Evolutionary conservation across 805 yeast species (phyloP).

Genomic region (Ogataea nonfermentans): DNA sequence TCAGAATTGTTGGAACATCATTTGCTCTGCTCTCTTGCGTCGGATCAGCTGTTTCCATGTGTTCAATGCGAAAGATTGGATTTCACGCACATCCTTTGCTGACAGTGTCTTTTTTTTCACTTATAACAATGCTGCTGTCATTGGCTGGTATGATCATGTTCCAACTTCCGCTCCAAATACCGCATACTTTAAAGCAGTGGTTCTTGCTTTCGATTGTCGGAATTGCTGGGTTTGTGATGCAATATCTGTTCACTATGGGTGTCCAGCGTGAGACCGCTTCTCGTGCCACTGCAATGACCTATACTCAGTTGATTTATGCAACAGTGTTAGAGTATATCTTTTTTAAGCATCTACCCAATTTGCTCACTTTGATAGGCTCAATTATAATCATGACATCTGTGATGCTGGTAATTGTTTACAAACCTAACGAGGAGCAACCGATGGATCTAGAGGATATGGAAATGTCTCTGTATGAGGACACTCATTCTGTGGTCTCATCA

Average conservation of each 20-base stretch:
- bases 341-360: conserved; percentile 72
- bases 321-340: conserved; percentile 68
- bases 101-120: conserved; percentile 74
- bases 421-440: conserved; percentile 31
- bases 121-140: conserved; percentile 56
- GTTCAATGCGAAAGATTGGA: conserved; percentile 73
- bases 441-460: conserved; percentile 4
- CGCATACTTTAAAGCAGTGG: conserved; percentile 68
- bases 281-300: conserved; percentile 69
- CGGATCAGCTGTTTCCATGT: conserved; percentile 69
- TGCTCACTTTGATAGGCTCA: conserved; percentile 69
- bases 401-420: conserved; percentile 51
- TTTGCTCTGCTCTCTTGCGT: conserved; percentile 66
- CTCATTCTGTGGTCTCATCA: neutral
- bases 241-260: conserved; percentile 75
- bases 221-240: conserved; percentile 78
- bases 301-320: conserved; percentile 77
- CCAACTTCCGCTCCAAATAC: conserved; percentile 55
- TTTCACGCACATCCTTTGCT: conserved; percentile 75
- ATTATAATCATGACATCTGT: conserved; percentile 66
- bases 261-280: conserved; percentile 80
- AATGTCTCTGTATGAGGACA: neutral
- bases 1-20: conserved; percentile 56
- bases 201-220: conserved; percentile 59
- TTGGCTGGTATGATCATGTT: conserved; percentile 47